Evolutionary conservation across 176 grass and related monocot species (phyloP).

Genomic region (Raddia guianensis): DNA sequence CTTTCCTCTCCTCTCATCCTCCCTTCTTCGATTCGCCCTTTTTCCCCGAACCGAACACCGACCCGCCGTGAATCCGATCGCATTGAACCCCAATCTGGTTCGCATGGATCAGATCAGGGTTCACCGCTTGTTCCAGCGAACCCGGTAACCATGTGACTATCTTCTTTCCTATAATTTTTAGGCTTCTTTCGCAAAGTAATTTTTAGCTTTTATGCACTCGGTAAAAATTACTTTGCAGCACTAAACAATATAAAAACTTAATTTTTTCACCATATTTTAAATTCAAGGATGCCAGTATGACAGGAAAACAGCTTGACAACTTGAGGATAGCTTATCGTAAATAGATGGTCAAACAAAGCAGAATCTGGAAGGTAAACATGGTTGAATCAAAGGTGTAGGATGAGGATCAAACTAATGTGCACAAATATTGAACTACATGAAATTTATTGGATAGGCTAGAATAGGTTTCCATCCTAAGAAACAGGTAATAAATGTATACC

Average conservation of each 20-base stretch:
- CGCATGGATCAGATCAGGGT: no score
- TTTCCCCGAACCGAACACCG: no score
- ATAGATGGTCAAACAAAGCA: constrained; percentile 21
- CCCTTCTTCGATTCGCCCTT: no score
- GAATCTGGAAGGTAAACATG: background rate
- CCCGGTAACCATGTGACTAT: no score
- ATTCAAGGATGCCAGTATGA: background rate
- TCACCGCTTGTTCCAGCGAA: no score
- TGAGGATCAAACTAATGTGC: background rate
- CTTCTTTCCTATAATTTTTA: background rate
- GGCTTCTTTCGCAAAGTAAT: background rate
- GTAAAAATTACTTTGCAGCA: background rate
- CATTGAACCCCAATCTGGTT: no score
- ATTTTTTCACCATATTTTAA: background rate
- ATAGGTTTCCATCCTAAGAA: constrained; percentile 19
- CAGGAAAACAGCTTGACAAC: constrained; percentile 1
- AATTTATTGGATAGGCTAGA: constrained; percentile 19
- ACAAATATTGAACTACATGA: background rate
- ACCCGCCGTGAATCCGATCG: no score
- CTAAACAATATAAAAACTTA: background rate
- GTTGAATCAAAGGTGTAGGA: constrained; percentile 1
- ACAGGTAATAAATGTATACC: constrained; percentile 54
- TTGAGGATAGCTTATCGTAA: background rate
- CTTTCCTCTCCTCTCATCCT: no score
- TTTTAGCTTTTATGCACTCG: background rate